Conservation (phyloP, 2,329 filamentous ascomycete genomes). For the Achaetomium macrosporum region DNA sequence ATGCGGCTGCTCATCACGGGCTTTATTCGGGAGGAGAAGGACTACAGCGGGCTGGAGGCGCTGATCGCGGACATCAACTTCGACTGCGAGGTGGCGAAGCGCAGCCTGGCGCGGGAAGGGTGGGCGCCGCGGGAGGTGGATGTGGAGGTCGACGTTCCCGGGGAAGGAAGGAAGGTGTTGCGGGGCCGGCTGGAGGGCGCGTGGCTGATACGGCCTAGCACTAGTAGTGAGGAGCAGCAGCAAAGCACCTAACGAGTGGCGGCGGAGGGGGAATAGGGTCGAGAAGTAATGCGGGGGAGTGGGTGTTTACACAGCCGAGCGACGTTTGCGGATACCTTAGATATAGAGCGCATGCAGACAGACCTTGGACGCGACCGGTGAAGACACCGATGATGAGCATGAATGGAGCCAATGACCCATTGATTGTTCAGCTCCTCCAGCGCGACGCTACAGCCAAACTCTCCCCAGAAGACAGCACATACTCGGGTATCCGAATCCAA, state of each 20-base stretch:
- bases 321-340: too few relatives aligned
- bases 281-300: neutral
- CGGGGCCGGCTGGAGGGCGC: constrained; percentile 32
- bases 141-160: constrained; percentile 18
- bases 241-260: neutral
- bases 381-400: too few relatives aligned
- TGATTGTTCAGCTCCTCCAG: too few relatives aligned
- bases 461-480: neutral
- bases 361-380: too few relatives aligned
- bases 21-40: constrained; percentile 81
- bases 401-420: too few relatives aligned
- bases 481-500: constrained; percentile 7
- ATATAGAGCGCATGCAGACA: too few relatives aligned
- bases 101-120: constrained; percentile 60
- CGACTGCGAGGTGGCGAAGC: constrained; percentile 77
- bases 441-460: too few relatives aligned
- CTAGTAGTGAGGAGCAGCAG: constrained; percentile 2
- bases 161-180: constrained; percentile 5
- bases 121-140: constrained; percentile 47
- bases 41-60: constrained; percentile 79
- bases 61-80: constrained; percentile 82
- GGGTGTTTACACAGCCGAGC: neutral
- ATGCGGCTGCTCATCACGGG: constrained; percentile 78
- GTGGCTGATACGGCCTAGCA: constrained; percentile 34
- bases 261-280: constrained; percentile 3